These are phyloP conservation scores for Mycena venus DNA, from an alignment of 768 basidiomycete genomes.

Conservation along the genomic window DNA sequence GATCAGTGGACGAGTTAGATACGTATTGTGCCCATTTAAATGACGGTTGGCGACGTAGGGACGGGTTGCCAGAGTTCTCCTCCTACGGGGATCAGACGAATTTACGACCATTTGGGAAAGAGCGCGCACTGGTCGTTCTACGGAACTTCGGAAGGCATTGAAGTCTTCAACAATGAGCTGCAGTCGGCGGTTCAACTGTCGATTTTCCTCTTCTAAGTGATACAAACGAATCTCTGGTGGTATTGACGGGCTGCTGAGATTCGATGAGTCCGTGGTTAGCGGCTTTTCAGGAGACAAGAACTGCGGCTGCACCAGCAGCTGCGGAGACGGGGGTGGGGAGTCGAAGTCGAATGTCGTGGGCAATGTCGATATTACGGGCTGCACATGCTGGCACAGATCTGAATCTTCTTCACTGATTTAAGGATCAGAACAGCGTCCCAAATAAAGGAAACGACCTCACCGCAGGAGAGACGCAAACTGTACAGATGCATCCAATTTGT, in stretches of 20 bases:
- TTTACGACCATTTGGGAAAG: conserved; percentile 17
- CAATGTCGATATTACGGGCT: no score
- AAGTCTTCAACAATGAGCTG: conserved; percentile 79
- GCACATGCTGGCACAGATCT: no score
- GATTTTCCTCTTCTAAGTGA: conserved; percentile 84
- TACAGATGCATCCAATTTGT: neutral
- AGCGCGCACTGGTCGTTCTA: conserved; percentile 55
- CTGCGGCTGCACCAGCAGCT: no score
- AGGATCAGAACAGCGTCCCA: no score
- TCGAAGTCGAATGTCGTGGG: no score
- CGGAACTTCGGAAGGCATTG: conserved; percentile 53
- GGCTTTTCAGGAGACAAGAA: no score
- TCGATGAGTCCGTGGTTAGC: no score
- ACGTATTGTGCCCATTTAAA: conserved; percentile 92
- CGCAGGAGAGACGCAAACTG: neutral
- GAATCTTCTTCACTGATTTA: no score
- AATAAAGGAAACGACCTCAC: no score
- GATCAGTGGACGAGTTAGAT: conserved; percentile 52
- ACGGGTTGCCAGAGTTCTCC: conserved; percentile 48
- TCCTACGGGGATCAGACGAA: conserved; percentile 44
- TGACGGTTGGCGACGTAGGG: conserved; percentile 80
- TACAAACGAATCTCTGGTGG: conserved; percentile 79
- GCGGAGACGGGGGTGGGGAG: no score
- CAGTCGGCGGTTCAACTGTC: conserved; percentile 72
- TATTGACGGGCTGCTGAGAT: no score